phyloP scores from a whole-genome alignment of 208 protist species.

The Acanthamoeba healyi region DNA sequence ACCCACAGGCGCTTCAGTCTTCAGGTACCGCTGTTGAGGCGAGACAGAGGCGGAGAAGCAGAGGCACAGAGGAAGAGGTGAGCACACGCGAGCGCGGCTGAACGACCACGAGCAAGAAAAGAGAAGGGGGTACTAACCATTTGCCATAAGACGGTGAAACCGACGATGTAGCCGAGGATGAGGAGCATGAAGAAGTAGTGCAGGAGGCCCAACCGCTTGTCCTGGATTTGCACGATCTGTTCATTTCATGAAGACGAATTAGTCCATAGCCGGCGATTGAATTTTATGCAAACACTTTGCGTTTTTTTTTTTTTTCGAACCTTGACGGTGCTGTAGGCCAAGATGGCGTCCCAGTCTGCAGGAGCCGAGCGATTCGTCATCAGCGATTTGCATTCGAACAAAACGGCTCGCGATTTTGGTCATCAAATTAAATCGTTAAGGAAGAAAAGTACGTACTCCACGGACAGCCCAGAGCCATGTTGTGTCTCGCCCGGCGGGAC shows the following conservation, averaged over 20 bases:
- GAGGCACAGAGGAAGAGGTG: not conserved
- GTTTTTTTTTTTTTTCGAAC: too few relatives aligned
- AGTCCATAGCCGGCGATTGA: too few relatives aligned
- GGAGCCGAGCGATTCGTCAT: too few relatives aligned
- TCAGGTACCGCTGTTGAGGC: conserved; percentile 45
- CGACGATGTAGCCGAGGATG: conserved; percentile 74
- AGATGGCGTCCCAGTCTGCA: conserved; percentile 64
- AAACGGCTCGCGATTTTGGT: too few relatives aligned
- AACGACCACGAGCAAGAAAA: not conserved
- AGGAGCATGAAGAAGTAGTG: conserved; percentile 69
- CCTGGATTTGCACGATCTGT: conserved; percentile 75
- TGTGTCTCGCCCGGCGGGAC: too few relatives aligned
- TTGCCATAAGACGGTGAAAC: conserved; percentile 66
- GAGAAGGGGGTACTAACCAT: not conserved
- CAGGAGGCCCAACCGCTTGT: conserved; percentile 69
- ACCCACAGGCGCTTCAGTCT: conserved; percentile 4
- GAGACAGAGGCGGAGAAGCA: not conserved
- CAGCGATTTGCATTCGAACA: too few relatives aligned
- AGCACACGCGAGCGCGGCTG: not conserved
- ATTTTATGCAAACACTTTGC: too few relatives aligned
- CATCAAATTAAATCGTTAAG: too few relatives aligned
- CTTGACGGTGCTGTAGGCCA: conserved; percentile 74
- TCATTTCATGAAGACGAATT: too few relatives aligned
- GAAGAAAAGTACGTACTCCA: conserved; percentile 5
- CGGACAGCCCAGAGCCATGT: conserved; percentile 48